A percentile compares a stretch with the other conserved stretches of the same genome.
phyloP scores from a whole-genome alignment of 805 yeast species.

The Lachancea kluyveri region DNA sequence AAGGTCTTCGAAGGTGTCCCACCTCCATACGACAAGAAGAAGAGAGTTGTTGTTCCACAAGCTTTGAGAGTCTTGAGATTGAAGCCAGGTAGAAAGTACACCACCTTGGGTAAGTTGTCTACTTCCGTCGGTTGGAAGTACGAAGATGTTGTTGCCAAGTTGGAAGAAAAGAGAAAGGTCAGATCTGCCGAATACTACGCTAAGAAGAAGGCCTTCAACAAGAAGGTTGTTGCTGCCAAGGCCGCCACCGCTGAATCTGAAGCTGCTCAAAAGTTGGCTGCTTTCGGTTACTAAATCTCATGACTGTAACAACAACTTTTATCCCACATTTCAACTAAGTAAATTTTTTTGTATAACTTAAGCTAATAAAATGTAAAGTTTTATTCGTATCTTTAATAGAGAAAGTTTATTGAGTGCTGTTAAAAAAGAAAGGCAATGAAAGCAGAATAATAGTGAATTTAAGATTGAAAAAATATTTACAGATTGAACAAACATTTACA shows the following conservation, averaged over 20 bases:
- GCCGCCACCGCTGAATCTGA: constrained; percentile 85
- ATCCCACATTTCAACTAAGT: constrained; percentile 13
- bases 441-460: too few relatives aligned
- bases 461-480: not conserved
- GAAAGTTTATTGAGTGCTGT: constrained; percentile 3
- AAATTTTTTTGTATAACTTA: constrained; percentile 10
- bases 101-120: constrained; percentile 94
- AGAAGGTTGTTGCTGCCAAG: constrained; percentile 84
- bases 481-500: constrained; percentile 8
- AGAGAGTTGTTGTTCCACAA: constrained; percentile 99
- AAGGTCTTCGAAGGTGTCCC: constrained; percentile 99
- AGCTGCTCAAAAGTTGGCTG: constrained; percentile 88
- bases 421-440: not conserved
- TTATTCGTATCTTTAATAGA: constrained; percentile 6
- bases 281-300: constrained; percentile 86
- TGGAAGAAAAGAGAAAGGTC: constrained; percentile 99
- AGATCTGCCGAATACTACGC: constrained; percentile 98
- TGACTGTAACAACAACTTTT: constrained; percentile 14
- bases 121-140: constrained; percentile 99
- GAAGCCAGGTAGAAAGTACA: constrained; percentile 99
- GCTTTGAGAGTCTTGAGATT: constrained; percentile 98
- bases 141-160: constrained; percentile 94
- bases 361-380: constrained; percentile 10
- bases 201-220: constrained; percentile 93
- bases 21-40: constrained; percentile 99